Percentiles rank a stretch among this genome's conserved stretches.
Conservation (phyloP, 169 alveolate genomes). For the Cystoisospora suis region DNA sequence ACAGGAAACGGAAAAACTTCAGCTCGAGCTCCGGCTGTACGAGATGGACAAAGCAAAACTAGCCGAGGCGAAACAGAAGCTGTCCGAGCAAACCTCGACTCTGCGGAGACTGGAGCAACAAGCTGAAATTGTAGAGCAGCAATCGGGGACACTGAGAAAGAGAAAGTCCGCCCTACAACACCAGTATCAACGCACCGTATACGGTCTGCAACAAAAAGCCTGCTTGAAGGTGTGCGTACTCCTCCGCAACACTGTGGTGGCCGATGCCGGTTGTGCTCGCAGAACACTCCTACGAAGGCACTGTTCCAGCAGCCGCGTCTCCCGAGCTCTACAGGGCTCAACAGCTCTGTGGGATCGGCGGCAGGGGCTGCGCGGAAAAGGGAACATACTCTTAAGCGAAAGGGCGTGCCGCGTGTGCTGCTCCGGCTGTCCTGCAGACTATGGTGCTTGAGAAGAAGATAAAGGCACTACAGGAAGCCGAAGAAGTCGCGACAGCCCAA, state of each 20-base stretch:
- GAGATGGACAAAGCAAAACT: conserved; percentile 31
- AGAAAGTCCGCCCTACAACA: neutral
- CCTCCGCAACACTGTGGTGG: no score
- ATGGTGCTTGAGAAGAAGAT: conserved; percentile 35
- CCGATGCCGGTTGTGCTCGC: no score
- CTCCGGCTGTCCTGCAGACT: conserved; percentile 44
- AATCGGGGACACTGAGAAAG: conserved; percentile 1
- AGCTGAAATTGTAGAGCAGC: conserved; percentile 44
- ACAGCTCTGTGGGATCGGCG: no score
- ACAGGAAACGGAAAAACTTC: conserved; percentile 2
- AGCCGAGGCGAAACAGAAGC: neutral
- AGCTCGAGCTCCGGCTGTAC: conserved; percentile 31
- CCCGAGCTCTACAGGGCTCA: no score
- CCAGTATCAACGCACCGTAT: conserved; percentile 25
- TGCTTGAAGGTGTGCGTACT: conserved; percentile 36
- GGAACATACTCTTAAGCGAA: no score
- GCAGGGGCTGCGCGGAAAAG: no score
- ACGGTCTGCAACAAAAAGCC: conserved; percentile 34
- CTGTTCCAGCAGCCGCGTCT: no score
- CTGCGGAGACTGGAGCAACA: conserved; percentile 20
- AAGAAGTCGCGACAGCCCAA: conserved; percentile 53
- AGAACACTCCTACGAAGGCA: no score
- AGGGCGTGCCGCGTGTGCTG: no score
- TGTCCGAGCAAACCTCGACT: neutral
- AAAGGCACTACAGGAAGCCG: conserved; percentile 48